A percentile compares a stretch with the other conserved stretches of the same genome.
Evolutionary conservation across 2,329 filamentous ascomycete genomes (phyloP).

Genomic region (Pseudovirgaria hyperparasitica): DNA sequence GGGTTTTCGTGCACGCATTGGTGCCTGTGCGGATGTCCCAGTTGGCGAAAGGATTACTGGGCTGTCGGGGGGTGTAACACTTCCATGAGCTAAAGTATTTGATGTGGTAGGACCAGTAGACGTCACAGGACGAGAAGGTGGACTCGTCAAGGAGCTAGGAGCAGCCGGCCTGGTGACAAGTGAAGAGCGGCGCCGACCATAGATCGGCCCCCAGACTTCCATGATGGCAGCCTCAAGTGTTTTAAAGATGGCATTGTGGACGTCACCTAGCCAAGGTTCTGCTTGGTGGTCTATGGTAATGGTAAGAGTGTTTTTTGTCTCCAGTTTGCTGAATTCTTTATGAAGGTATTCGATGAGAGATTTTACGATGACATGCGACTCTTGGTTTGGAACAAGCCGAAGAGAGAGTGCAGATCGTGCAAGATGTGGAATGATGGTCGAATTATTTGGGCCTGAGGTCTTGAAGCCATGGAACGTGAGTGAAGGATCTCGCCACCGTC

Average conservation of each 20-base stretch:
- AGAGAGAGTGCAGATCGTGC: conserved; percentile 83
- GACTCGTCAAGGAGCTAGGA: background rate
- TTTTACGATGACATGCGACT: conserved; percentile 62
- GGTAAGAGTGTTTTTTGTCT: conserved; percentile 67
- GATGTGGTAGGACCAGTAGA: conserved; percentile 41
- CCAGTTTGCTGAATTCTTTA: conserved; percentile 58
- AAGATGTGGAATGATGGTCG: conserved; percentile 79
- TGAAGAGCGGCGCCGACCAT: conserved; percentile 14
- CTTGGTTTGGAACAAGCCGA: conserved; percentile 86
- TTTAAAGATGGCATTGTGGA: conserved; percentile 78
- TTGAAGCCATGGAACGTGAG: conserved; percentile 89
- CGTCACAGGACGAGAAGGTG: conserved; percentile 10
- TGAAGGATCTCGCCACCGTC: conserved; percentile 88
- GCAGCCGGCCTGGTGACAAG: conserved; percentile 4
- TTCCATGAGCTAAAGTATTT: conserved; percentile 36
- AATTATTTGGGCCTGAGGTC: conserved; percentile 76
- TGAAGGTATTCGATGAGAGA: conserved; percentile 55
- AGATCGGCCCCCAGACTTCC: conserved; percentile 61
- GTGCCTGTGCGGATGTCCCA: conserved; percentile 5
- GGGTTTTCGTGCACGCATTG: conserved; percentile 39
- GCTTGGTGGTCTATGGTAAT: conserved; percentile 86
- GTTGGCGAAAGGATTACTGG: background rate
- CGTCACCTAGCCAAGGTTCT: conserved; percentile 92
- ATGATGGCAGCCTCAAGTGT: conserved; percentile 78
- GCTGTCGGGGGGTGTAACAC: conserved; percentile 18